These are phyloP conservation scores for Dendrobium catenatum DNA, from an alignment of 106 monocot genomes.

Conservation along the genomic window DNA sequence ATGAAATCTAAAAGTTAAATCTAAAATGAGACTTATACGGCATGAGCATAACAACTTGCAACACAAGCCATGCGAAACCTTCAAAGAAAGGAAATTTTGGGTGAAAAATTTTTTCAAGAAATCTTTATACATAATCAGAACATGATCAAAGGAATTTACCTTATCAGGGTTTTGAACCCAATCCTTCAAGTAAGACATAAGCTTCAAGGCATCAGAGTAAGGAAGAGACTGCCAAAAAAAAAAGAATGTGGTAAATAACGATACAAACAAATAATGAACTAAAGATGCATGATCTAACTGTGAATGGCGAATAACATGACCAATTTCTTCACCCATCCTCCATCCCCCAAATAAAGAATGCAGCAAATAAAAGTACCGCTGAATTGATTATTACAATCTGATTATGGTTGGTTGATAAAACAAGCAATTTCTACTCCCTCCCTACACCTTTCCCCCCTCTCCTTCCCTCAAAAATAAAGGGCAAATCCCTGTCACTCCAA, in stretches of 20 bases:
- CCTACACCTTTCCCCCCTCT: background rate
- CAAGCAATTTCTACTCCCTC: background rate
- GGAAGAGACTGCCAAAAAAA: constrained; percentile 67
- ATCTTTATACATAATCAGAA: background rate
- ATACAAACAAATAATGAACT: background rate
- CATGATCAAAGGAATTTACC: constrained; percentile 27
- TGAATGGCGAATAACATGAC: too few species aligned
- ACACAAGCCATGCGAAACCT: background rate
- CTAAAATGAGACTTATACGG: background rate
- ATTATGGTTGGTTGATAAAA: background rate
- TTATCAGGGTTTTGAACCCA: constrained; percentile 71
- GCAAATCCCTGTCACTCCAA: too few species aligned
- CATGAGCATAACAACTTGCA: background rate
- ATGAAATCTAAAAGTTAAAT: background rate
- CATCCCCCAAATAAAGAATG: background rate
- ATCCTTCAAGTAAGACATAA: constrained; percentile 79
- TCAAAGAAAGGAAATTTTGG: background rate
- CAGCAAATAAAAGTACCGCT: background rate
- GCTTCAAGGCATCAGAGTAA: constrained; percentile 84
- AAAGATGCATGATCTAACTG: too few species aligned
- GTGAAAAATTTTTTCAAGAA: background rate
- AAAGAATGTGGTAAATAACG: background rate
- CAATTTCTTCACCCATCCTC: too few species aligned
- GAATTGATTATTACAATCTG: background rate
- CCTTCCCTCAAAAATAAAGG: too few species aligned